Evolutionary conservation across 257 asterid species (phyloP).

Genomic region (Vinca minor): DNA sequence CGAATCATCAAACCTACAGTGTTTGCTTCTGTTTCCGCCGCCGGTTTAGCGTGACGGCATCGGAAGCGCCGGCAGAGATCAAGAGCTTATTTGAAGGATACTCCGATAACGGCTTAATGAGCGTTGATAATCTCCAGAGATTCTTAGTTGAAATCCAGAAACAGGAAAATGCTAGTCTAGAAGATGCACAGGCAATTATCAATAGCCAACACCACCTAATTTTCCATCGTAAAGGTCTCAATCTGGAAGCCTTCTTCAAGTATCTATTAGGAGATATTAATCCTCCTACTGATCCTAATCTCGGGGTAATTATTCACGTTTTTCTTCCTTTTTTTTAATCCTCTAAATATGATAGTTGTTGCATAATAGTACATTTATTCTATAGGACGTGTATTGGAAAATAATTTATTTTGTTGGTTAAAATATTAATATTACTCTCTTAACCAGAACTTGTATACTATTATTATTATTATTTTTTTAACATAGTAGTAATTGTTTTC

Average conservation of each 20-base stretch:
- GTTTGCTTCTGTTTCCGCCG: slow-evolving; percentile 73
- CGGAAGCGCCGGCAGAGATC: slow-evolving; percentile 59
- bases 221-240: slow-evolving; percentile 41
- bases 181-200: slow-evolving; percentile 44
- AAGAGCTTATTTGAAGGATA: slow-evolving; percentile 33
- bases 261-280: slow-evolving; percentile 55
- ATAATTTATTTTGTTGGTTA: too few relatives aligned
- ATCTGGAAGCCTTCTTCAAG: slow-evolving; percentile 46
- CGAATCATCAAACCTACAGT: slow-evolving; percentile 58
- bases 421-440: too few relatives aligned
- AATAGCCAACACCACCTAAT: slow-evolving; percentile 44
- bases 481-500: too few relatives aligned
- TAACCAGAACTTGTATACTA: too few relatives aligned
- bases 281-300: slow-evolving; percentile 46
- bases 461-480: too few relatives aligned
- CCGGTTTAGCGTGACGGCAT: slow-evolving; percentile 40
- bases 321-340: not conserved
- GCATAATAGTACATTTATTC: too few relatives aligned
- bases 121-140: slow-evolving; percentile 33
- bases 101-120: slow-evolving; percentile 50
- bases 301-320: too few relatives aligned
- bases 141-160: slow-evolving; percentile 63
- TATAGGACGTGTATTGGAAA: too few relatives aligned
- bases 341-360: not conserved
- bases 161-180: slow-evolving; percentile 43